Evolutionary conservation across 2,329 filamentous ascomycete species (phyloP).

Genomic region (Microdochium trichocladiopsis): DNA sequence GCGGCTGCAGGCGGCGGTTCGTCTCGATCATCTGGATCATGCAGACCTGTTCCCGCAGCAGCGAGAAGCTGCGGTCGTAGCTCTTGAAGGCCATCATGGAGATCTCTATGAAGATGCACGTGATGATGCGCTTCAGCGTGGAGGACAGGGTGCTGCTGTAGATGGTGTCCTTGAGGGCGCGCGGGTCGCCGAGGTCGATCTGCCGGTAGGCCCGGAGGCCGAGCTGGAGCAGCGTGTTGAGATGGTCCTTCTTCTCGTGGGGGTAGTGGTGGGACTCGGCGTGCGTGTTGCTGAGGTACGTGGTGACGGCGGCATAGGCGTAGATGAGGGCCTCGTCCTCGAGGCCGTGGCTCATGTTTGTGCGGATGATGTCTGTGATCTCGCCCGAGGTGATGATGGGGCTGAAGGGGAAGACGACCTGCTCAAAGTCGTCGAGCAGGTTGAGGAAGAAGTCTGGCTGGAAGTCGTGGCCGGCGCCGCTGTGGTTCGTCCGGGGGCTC

Average conservation of each 20-base stretch:
- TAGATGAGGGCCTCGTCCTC: slow-evolving; percentile 30
- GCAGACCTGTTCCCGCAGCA: slow-evolving; percentile 41
- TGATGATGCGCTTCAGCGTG: slow-evolving; percentile 38
- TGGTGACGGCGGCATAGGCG: slow-evolving; percentile 35
- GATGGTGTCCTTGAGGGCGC: slow-evolving; percentile 2
- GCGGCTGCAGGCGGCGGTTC: slow-evolving; percentile 23
- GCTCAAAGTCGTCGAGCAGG: slow-evolving; percentile 34
- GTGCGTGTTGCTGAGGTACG: slow-evolving; percentile 27
- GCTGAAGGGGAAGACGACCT: slow-evolving; percentile 36
- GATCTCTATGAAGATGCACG: slow-evolving; percentile 46
- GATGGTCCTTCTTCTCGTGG: slow-evolving; percentile 16
- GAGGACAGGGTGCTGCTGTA: slow-evolving; percentile 26
- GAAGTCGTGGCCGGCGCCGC: slow-evolving; percentile 1
- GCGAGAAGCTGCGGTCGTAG: slow-evolving; percentile 39
- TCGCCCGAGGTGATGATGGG: slow-evolving; percentile 35
- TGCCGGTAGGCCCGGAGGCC: slow-evolving; percentile 8
- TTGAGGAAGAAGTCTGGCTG: slow-evolving; percentile 26
- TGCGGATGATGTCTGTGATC: slow-evolving; percentile 19
- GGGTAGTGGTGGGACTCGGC: slow-evolving; percentile 12
- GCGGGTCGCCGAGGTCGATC: slow-evolving; percentile 22
- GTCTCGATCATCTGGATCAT: slow-evolving; percentile 35
- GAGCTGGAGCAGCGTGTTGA: slow-evolving; percentile 23
- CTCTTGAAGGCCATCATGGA: slow-evolving; percentile 40
- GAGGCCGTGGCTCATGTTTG: slow-evolving; percentile 24
- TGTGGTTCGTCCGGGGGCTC: neutral